A percentile compares a stretch with the other conserved stretches of the same genome.
Evolutionary conservation across 371 early-diverging fungal genomes (phyloP).

Genomic region (Mucor irregularis): DNA sequence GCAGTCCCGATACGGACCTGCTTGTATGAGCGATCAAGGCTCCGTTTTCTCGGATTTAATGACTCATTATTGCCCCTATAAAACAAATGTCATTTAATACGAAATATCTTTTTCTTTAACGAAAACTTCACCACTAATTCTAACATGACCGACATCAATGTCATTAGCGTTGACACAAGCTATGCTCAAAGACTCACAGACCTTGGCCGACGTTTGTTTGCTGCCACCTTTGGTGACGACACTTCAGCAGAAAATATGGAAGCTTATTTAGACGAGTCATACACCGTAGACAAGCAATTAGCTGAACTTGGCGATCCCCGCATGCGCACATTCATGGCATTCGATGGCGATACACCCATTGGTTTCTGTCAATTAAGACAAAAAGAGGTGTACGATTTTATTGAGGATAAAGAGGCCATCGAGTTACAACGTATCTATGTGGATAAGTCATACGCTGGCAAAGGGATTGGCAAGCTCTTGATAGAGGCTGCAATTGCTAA

Average conservation of each 20-base stretch:
- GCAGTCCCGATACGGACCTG: too few relatives aligned
- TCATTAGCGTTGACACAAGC: neutral
- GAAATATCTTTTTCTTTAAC: too few relatives aligned
- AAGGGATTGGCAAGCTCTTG: conserved; percentile 25
- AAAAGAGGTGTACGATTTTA: conserved; percentile 23
- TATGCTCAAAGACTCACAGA: conserved; percentile 16
- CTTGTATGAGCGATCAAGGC: too few relatives aligned
- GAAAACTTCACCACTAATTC: too few relatives aligned
- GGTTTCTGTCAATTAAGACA: conserved; percentile 28
- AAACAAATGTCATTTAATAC: too few relatives aligned
- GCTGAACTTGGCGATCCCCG: conserved; percentile 24
- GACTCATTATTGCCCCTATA: too few relatives aligned
- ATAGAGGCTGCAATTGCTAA: conserved; percentile 6
- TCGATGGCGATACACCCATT: conserved; percentile 14
- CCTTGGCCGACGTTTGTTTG: conserved; percentile 15
- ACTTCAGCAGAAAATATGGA: conserved; percentile 20
- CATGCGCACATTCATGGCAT: conserved; percentile 18
- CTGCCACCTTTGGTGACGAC: conserved; percentile 17
- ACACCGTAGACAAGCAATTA: conserved; percentile 14
- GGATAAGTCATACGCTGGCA: conserved; percentile 19
- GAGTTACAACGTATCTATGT: conserved; percentile 33
- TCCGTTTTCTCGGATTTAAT: too few relatives aligned
- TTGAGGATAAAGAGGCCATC: conserved; percentile 24
- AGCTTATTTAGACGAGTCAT: conserved; percentile 16
- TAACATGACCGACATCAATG: neutral